Evolutionary conservation across 371 early-diverging fungal genomes (phyloP).

Genomic region (Smittium mucronatum): DNA sequence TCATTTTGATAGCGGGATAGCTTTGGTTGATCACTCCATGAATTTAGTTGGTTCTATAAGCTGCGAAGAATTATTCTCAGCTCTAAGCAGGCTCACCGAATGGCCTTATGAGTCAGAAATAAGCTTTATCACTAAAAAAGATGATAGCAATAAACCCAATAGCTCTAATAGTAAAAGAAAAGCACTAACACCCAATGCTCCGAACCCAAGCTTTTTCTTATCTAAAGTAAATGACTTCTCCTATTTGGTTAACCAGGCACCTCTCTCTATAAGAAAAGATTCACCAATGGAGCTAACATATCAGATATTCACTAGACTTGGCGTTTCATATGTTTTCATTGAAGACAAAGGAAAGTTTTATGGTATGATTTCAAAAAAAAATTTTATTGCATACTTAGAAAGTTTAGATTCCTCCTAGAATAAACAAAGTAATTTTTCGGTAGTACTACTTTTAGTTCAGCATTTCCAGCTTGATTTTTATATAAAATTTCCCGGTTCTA

Average conservation of each 20-base stretch:
- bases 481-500: too few relatives aligned
- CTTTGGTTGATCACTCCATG: slow-evolving; percentile 54
- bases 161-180: background rate
- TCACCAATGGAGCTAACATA: slow-evolving; percentile 75
- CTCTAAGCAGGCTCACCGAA: slow-evolving; percentile 30
- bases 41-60: slow-evolving; percentile 74
- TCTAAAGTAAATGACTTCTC: slow-evolving; percentile 46
- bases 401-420: slow-evolving; percentile 28
- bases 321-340: slow-evolving; percentile 35
- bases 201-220: slow-evolving; percentile 10
- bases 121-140: slow-evolving; percentile 19
- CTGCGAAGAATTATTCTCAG: slow-evolving; percentile 67
- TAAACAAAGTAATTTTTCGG: too few relatives aligned
- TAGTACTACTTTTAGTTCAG: too few relatives aligned
- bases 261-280: slow-evolving; percentile 53
- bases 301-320: slow-evolving; percentile 77
- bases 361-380: slow-evolving; percentile 46
- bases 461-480: too few relatives aligned
- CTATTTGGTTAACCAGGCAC: slow-evolving; percentile 68
- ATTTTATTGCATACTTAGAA: slow-evolving; percentile 36
- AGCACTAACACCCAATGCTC: background rate
- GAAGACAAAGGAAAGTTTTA: slow-evolving; percentile 36
- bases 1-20: slow-evolving; percentile 50
- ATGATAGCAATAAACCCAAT: background rate
- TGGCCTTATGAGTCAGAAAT: slow-evolving; percentile 15